phyloP scores from a whole-genome alignment of 768 basidiomycete genomes.

The Exsudoporus frostii region DNA sequence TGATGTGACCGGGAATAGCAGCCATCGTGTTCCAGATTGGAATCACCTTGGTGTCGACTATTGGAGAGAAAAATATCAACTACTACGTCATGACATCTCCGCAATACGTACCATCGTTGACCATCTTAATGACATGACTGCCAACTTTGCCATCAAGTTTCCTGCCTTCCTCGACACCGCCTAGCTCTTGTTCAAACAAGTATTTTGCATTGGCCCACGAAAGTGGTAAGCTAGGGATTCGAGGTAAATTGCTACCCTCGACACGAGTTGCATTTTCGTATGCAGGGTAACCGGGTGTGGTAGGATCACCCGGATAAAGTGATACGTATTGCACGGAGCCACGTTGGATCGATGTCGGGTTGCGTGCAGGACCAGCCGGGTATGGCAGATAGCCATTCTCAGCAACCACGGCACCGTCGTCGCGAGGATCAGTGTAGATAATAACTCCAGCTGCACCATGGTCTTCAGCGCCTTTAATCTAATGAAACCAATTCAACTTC shows the following conservation, averaged over 20 bases:
- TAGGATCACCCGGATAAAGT: conserved; percentile 70
- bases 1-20: conserved; percentile 76
- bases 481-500: conserved; percentile 7
- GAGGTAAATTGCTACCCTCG: conserved; percentile 58
- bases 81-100: not conserved
- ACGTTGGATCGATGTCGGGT: conserved; percentile 78
- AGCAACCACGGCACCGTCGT: conserved; percentile 76
- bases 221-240: conserved; percentile 81
- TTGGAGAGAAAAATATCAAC: not conserved
- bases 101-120: conserved; percentile 48
- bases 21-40: conserved; percentile 92
- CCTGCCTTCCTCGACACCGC: conserved; percentile 36
- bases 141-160: conserved; percentile 51
- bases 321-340: conserved; percentile 76
- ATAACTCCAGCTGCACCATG: conserved; percentile 74
- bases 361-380: conserved; percentile 83
- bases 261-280: conserved; percentile 76
- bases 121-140: conserved; percentile 42
- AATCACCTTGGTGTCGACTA: conserved; percentile 74
- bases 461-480: conserved; percentile 84
- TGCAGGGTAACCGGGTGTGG: conserved; percentile 84
- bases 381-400: conserved; percentile 70
- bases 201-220: conserved; percentile 80
- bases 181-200: conserved; percentile 57
- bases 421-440: conserved; percentile 83